These are phyloP conservation scores for Juglanconis juglandina DNA, from an alignment of 2,329 filamentous ascomycete genomes.

Conservation along the genomic window DNA sequence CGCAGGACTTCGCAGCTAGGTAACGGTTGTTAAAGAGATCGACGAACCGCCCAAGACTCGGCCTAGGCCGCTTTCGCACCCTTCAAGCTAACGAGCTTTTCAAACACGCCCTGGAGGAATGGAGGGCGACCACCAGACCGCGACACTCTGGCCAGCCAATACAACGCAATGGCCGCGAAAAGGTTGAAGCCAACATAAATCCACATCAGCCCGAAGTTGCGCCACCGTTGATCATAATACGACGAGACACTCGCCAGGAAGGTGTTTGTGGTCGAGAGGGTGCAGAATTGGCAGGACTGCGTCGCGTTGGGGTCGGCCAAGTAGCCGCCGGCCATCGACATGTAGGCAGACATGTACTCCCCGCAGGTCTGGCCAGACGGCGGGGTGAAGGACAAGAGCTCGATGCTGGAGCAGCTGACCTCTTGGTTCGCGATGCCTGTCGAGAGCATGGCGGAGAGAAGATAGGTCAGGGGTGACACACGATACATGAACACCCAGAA, in stretches of 20 bases:
- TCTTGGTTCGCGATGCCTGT: constrained; percentile 71
- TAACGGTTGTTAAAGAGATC: too few relatives aligned
- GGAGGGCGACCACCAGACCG: too few relatives aligned
- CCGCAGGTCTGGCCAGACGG: constrained; percentile 61
- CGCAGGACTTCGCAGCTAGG: too few relatives aligned
- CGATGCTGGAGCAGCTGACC: constrained; percentile 50
- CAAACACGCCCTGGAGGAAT: too few relatives aligned
- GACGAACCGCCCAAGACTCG: too few relatives aligned
- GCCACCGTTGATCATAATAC: constrained; percentile 55
- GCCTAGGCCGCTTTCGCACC: too few relatives aligned
- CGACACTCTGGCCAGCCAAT: too few relatives aligned
- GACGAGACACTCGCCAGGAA: constrained; percentile 48
- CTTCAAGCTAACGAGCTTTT: too few relatives aligned
- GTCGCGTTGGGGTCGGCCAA: constrained; percentile 60
- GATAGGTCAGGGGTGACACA: constrained; percentile 77
- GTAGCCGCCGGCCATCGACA: constrained; percentile 46
- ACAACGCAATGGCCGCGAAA: constrained; percentile 42
- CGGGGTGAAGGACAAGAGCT: constrained; percentile 63
- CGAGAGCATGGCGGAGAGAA: constrained; percentile 69
- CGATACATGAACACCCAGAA: constrained; percentile 89
- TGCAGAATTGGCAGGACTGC: constrained; percentile 63
- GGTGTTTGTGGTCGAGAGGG: constrained; percentile 59
- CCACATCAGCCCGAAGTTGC: constrained; percentile 70
- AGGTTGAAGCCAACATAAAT: constrained; percentile 65
- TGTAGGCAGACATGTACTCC: constrained; percentile 59